phyloP scores from a whole-genome alignment of 108 stramenopile species.

The Pseudonitzschia delicatissima region DNA sequence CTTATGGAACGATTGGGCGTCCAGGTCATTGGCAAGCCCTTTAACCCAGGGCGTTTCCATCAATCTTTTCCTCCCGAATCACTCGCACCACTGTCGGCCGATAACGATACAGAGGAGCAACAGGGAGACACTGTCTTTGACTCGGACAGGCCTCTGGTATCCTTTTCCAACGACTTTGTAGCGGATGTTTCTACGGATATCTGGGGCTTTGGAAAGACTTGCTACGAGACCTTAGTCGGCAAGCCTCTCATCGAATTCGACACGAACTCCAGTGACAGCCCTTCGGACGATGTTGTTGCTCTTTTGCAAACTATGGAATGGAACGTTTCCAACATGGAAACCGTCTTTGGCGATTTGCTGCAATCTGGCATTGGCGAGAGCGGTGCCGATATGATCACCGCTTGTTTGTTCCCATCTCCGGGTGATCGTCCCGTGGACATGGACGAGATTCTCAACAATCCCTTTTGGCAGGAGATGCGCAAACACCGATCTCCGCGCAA shows the following conservation, averaged over 20 bases:
- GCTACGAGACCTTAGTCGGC: slow-evolving; percentile 75
- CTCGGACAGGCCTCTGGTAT: slow-evolving; percentile 13
- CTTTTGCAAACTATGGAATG: slow-evolving; percentile 40
- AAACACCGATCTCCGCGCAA: slow-evolving; percentile 5
- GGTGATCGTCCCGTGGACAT: slow-evolving; percentile 41
- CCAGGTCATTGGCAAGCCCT: slow-evolving; percentile 39
- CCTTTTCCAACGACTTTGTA: slow-evolving; percentile 26
- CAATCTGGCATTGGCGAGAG: slow-evolving; percentile 42
- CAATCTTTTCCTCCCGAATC: slow-evolving; percentile 71
- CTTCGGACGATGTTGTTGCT: slow-evolving; percentile 24
- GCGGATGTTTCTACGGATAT: slow-evolving; percentile 56
- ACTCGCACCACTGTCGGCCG: slow-evolving; percentile 13
- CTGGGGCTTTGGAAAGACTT: slow-evolving; percentile 80
- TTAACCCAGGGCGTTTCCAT: slow-evolving; percentile 42
- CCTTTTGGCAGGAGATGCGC: slow-evolving; percentile 38
- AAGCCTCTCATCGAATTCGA: slow-evolving; percentile 58
- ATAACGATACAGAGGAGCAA: background rate
- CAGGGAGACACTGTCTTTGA: slow-evolving; percentile 16
- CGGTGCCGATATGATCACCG: slow-evolving; percentile 57
- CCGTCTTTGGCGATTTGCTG: slow-evolving; percentile 34
- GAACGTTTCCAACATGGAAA: slow-evolving; percentile 39
- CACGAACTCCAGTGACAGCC: slow-evolving; percentile 7
- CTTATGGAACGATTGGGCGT: slow-evolving; percentile 49
- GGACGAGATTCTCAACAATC: slow-evolving; percentile 44
- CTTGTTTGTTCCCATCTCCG: slow-evolving; percentile 44